These are phyloP conservation scores for Anisodus tanguticus DNA, from an alignment of 257 asterid species.

Conservation along the genomic window DNA sequence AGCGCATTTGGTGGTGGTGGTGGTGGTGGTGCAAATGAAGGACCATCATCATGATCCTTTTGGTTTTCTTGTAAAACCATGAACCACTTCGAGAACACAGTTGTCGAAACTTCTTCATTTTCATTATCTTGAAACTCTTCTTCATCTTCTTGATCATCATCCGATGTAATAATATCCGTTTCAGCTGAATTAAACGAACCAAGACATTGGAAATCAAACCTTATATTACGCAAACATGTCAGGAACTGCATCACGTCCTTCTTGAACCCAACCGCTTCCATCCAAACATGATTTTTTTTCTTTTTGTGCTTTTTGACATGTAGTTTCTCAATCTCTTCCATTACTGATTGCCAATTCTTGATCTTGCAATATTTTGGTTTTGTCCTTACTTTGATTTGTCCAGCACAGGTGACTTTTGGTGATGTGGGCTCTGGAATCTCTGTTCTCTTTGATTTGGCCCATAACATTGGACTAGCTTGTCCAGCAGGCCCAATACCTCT, in stretches of 20 bases:
- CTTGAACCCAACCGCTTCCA: slow-evolving; percentile 68
- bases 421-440: slow-evolving; percentile 77
- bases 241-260: slow-evolving; percentile 79
- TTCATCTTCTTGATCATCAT: slow-evolving; percentile 54
- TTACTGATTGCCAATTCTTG: slow-evolving; percentile 90
- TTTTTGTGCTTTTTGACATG: slow-evolving; percentile 55
- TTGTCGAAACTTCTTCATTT: slow-evolving; percentile 37
- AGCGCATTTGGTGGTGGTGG: slow-evolving; percentile 74
- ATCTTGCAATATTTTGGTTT: slow-evolving; percentile 57
- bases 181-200: slow-evolving; percentile 61
- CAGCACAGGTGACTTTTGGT: slow-evolving; percentile 90
- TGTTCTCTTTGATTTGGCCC: slow-evolving; percentile 54
- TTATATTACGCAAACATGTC: slow-evolving; percentile 62
- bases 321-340: slow-evolving; percentile 85
- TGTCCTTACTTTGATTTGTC: slow-evolving; percentile 72
- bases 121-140: slow-evolving; percentile 31
- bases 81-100: slow-evolving; percentile 80
- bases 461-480: slow-evolving; percentile 55
- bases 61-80: slow-evolving; percentile 72
- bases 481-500: slow-evolving; percentile 35
- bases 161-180: slow-evolving; percentile 58
- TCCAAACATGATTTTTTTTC: slow-evolving; percentile 53
- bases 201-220: slow-evolving; percentile 81
- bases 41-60: slow-evolving; percentile 26
- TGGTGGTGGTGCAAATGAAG: slow-evolving; percentile 49